Evolutionary conservation across 768 basidiomycete genomes (phyloP).

Genomic region (Mycena crocata): DNA sequence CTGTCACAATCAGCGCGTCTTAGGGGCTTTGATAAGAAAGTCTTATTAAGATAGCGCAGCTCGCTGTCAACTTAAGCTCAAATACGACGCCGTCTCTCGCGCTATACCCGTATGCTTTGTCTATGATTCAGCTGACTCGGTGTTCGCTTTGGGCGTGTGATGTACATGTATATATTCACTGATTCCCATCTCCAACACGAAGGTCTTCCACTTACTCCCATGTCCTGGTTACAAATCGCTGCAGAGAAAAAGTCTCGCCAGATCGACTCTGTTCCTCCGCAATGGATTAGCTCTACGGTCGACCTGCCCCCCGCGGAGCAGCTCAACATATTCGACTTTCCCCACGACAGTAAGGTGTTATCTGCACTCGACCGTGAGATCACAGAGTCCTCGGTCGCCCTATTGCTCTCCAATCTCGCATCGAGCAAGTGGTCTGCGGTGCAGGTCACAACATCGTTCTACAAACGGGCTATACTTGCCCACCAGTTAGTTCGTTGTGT

Average conservation of each 20-base stretch:
- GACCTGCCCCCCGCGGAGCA: slow-evolving; percentile 58
- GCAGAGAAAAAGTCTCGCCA: slow-evolving; percentile 67
- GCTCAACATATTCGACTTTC: slow-evolving; percentile 66
- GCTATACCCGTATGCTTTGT: no score
- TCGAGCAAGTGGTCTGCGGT: slow-evolving; percentile 69
- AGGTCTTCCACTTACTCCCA: background rate
- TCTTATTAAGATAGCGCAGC: no score
- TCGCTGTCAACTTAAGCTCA: no score
- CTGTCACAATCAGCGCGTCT: background rate
- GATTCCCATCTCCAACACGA: no score
- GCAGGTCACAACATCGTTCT: slow-evolving; percentile 78
- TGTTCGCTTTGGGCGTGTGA: no score
- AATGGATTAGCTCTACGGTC: slow-evolving; percentile 70
- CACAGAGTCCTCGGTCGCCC: slow-evolving; percentile 54
- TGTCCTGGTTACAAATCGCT: slow-evolving; percentile 63
- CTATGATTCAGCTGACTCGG: no score
- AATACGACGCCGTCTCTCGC: no score
- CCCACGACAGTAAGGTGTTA: slow-evolving; percentile 68
- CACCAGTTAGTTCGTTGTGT: slow-evolving; percentile 74
- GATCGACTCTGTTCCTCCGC: slow-evolving; percentile 66
- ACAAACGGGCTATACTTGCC: slow-evolving; percentile 82
- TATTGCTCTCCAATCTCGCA: slow-evolving; percentile 66
- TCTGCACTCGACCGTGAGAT: slow-evolving; percentile 62
- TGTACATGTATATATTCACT: no score
- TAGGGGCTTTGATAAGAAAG: background rate